A percentile compares a stretch with the other conserved stretches of the same genome.
These are phyloP conservation scores for Xerocomus amazonicus DNA, from an alignment of 1,284 basidiomycete species.

Conservation along the genomic window DNA sequence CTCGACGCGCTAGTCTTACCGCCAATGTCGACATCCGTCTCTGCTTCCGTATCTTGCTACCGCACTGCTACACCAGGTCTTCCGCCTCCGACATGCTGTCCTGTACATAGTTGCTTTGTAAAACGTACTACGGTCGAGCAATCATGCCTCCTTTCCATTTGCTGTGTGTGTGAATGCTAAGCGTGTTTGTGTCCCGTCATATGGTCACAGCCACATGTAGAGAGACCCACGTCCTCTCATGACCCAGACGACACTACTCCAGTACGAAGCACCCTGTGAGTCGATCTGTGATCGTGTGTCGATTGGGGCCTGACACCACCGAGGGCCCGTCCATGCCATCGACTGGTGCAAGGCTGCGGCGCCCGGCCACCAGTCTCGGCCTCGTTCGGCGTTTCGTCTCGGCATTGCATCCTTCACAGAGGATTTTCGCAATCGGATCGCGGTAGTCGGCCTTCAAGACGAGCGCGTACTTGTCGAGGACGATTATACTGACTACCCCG, in stretches of 20 bases:
- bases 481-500: constrained; percentile 74
- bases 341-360: constrained; percentile 83
- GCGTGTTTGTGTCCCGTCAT: background rate
- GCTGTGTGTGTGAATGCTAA: background rate
- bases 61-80: constrained; percentile 19
- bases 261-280: constrained; percentile 76
- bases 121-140: constrained; percentile 17
- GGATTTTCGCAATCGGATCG: constrained; percentile 77
- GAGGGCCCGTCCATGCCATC: constrained; percentile 79
- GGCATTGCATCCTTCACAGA: constrained; percentile 78
- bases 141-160: constrained; percentile 5
- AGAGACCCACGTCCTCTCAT: constrained; percentile 32
- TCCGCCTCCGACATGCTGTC: constrained; percentile 26
- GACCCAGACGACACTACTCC: constrained; percentile 62
- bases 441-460: constrained; percentile 77
- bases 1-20: constrained; percentile 13
- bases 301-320: constrained; percentile 9
- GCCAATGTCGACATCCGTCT: constrained; percentile 17
- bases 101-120: constrained; percentile 34
- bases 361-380: constrained; percentile 65
- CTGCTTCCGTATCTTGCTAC: constrained; percentile 18
- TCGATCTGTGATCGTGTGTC: constrained; percentile 1
- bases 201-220: constrained; percentile 26
- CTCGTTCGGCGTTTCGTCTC: constrained; percentile 75
- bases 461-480: constrained; percentile 81